Base-by-base conservation (phyloP, 129 eudicot genomes). In the Glebionis coronaria region DNA sequence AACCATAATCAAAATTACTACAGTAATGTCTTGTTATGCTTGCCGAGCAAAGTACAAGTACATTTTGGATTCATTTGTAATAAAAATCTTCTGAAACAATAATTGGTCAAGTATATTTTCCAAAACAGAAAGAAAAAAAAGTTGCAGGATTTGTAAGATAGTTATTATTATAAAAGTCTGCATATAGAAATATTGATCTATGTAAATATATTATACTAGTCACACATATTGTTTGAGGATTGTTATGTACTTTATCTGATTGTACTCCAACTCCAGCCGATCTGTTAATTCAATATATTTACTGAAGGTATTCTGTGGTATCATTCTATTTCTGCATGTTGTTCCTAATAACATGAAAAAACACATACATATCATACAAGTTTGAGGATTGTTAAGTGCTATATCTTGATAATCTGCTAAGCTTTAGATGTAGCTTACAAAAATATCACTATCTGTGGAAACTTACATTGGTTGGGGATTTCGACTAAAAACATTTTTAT, bases 341-440 rank as follows among this genome's bases (percentile, higher is more conserved):
- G 92, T 82, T 51, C 82, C 85, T 56, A 85, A 38, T 66, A 82
- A 58, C 85, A 85, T 83, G 46, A 29, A 50, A 15, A 3, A 3
- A 50, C 20, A n/a, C 50, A 50, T 67, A 50, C 11, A 67, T 28
- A 51, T 11, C 16, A 49, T 9, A 16, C 19, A 52, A 45, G 13
- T 45, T 13, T 46, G 25, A 42, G 50, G 46, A 66, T 66, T 2
- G 21, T n/a, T 7, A 31, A 52, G 7, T 6, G 19, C 20, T 35
- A 31, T 12, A 35, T 53, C 72, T 19, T 20, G 10, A 65, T 64
- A 64, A 64, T 45, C 16, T 51, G 18, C 28, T 27, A 25, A 27
- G 12, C 59, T 53, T 67, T 29, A 19, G 42, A 44, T 29, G 44
- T 25, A 49, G 23, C 53, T 64, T 46, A 13, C 21, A 35, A 55